A percentile compares a stretch with the other conserved stretches of the same genome.
phyloP scores from a whole-genome alignment of 176 grass and related monocot species.

The Guadua angustifolia region DNA sequence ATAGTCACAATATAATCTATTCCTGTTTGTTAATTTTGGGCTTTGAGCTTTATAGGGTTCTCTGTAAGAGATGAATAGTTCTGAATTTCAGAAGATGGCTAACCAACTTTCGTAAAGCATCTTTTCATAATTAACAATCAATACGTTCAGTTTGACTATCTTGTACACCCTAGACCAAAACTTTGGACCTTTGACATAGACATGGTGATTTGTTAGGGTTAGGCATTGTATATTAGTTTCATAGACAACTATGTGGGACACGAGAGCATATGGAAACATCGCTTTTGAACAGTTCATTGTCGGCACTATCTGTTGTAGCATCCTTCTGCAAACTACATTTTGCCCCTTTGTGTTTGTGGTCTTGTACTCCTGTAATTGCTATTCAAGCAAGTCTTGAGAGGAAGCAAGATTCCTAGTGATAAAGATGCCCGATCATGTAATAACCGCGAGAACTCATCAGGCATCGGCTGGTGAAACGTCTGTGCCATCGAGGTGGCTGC shows the following conservation, averaged over 20 bases:
- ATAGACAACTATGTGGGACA: not conserved
- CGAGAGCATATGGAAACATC: not conserved
- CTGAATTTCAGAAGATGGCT: not conserved
- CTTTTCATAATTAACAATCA: not conserved
- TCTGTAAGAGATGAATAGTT: not conserved
- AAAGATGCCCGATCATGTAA: conserved; percentile 48
- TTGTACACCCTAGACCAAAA: conserved; percentile 1
- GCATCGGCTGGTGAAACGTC: conserved; percentile 42
- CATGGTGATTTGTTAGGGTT: conserved; percentile 13
- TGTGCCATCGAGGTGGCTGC: conserved; percentile 53
- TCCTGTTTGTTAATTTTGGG: conserved; percentile 14
- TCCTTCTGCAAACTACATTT: not conserved
- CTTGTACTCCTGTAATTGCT: not conserved
- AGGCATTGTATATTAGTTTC: conserved; percentile 2
- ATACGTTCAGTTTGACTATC: not conserved
- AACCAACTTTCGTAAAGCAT: not conserved
- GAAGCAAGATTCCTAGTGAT: conserved; percentile 53
- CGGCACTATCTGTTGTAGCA: conserved; percentile 1
- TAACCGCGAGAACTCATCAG: conserved; percentile 44
- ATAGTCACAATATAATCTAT: conserved; percentile 2
- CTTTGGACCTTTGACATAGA: conserved; percentile 16
- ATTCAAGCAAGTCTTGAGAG: conserved; percentile 44
- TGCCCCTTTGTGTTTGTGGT: conserved; percentile 32
- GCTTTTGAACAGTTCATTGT: not conserved
- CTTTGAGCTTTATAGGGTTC: not conserved